Evolutionary conservation across 78 protist species (phyloP), one percentile per base, ranked within the genome.

Genomic region (Cavenderia fasciculata): DNA sequence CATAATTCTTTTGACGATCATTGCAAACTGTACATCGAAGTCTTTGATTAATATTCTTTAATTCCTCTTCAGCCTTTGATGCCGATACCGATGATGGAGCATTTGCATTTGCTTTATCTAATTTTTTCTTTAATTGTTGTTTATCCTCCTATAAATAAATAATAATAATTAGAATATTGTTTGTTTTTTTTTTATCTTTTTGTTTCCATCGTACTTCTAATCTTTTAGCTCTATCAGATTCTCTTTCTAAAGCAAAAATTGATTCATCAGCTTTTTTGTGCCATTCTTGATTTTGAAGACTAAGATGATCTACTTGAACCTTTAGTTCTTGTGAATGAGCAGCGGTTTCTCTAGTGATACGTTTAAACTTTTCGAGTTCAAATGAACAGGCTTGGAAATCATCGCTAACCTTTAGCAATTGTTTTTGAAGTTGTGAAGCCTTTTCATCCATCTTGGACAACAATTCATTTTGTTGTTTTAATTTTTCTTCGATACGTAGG

Each of bases 21-120:
- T 88, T 88, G 52, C 94, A 88, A 47, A 88, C 73, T 1, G 94
- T 63, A 40, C 94, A 88, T 65, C 79, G 63, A 49, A 88, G 36
- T 63, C 38, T 65, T 63, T 75, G 76, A 57, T 77, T 71, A 29
- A 77, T 46, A 36, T 72, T 57, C 10, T 36, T 31, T 47, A 73
- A n/a, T 86, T 57, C 40, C 1, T 65, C 14, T 18, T 86, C 92
- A 7, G 59, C 84, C 23, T 86, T 77, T 23, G 77, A 43, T 18
- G 68, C 34, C 19, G 68, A 44, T 11, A 63, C 25, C n/a, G 77
- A 46, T 2, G 57, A 8, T 4, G 76, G 14, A 23, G 69, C 54
- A 61, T 68, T 65, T 56, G 33, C n/a, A n/a, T 65, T 43, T 2
- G 73, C 70, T 46, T 74, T 86, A 43, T 86, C 92, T 18, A 72